A percentile compares a stretch with the other conserved stretches of the same genome.
These are phyloP conservation scores for Paecilomyces dactylethromorphus DNA, from an alignment of 2,329 filamentous ascomycete species.

Conservation along the genomic window DNA sequence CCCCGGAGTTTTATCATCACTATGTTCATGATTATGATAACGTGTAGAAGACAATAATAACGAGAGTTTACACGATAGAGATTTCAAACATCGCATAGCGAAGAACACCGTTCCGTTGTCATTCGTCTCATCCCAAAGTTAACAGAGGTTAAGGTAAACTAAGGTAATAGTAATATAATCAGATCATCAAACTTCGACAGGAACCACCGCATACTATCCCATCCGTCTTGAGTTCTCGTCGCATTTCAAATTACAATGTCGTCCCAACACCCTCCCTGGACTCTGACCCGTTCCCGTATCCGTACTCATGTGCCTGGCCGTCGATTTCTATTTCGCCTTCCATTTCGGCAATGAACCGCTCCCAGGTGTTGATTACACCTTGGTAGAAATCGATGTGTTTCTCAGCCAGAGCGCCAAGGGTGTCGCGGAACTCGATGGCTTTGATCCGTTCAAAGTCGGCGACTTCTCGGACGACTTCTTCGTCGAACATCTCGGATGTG, in stretches of 20 bases:
- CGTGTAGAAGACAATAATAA: neutral
- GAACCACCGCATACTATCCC: neutral
- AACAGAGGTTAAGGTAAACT: neutral
- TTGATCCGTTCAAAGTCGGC: conserved; percentile 96
- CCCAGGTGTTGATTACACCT: conserved; percentile 75
- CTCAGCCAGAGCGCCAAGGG: conserved; percentile 75
- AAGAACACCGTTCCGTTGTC: neutral
- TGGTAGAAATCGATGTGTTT: conserved; percentile 84
- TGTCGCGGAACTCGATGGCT: conserved; percentile 80
- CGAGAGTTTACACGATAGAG: too few relatives aligned
- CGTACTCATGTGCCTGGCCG: conserved; percentile 13
- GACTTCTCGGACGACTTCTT: conserved; percentile 90
- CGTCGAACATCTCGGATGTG: conserved; percentile 87
- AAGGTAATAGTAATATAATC: neutral
- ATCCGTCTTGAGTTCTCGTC: neutral
- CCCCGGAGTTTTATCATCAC: too few relatives aligned
- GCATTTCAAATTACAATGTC: neutral
- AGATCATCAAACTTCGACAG: neutral
- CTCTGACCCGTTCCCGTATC: conserved; percentile 6
- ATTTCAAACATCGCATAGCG: neutral
- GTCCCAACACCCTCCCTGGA: neutral
- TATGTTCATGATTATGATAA: neutral
- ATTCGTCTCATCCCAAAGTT: neutral
- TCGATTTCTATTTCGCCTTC: conserved; percentile 51
- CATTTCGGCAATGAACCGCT: conserved; percentile 82